phyloP scores from a whole-genome alignment of 164 flowering plant genomes.

The Macadamia tetraphylla region DNA sequence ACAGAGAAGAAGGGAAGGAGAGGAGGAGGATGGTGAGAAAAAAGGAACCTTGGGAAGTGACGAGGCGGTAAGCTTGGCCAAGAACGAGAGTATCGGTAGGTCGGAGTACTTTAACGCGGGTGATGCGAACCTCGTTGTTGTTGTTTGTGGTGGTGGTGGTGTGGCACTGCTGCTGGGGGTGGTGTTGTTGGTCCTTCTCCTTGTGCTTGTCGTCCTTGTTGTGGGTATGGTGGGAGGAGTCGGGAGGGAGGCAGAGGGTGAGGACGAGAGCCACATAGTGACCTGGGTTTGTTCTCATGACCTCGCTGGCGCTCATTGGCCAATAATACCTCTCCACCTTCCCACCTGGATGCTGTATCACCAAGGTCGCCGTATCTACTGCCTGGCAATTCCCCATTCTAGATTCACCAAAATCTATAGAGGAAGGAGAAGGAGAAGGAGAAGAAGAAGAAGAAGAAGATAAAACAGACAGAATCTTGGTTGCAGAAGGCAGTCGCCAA shows the following conservation, averaged over 20 bases:
- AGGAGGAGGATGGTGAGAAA: too few species aligned
- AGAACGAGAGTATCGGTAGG: constrained; percentile 74
- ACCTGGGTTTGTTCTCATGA: constrained; percentile 79
- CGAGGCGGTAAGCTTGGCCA: constrained; percentile 83
- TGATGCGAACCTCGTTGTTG: constrained; percentile 34
- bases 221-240: too few species aligned
- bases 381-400: constrained; percentile 93
- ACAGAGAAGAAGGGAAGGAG: too few species aligned
- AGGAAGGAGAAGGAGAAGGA: not conserved
- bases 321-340: constrained; percentile 60
- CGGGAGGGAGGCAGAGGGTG: constrained; percentile 17
- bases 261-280: constrained; percentile 85
- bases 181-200: not conserved
- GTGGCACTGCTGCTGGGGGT: too few species aligned
- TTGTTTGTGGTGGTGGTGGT: not conserved
- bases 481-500: not conserved
- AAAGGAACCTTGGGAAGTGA: constrained; percentile 61
- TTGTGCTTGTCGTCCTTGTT: not conserved
- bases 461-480: not conserved
- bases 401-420: not conserved
- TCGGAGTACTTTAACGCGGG: constrained; percentile 72
- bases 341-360: constrained; percentile 71
- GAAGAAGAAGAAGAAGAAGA: not conserved
- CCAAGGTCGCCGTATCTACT: constrained; percentile 71
- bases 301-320: constrained; percentile 60